Base-by-base conservation (phyloP, 768 basidiomycete species). In the Artomyces pyxidatus region DNA sequence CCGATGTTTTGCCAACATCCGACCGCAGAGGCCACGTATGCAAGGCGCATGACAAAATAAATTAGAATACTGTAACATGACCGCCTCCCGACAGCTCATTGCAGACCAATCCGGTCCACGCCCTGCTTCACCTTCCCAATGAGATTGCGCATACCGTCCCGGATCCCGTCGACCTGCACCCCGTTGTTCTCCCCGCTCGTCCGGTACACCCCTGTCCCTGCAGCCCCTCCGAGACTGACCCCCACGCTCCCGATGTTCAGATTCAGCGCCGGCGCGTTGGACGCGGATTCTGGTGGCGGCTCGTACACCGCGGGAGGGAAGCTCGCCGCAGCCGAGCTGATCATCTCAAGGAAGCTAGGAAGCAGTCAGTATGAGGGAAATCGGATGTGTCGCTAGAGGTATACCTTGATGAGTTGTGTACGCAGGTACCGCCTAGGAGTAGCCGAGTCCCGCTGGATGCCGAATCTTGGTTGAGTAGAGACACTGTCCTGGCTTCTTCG, bases 401-500 rank as follows among this genome's bases (percentile, higher is more conserved):
- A 32, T 67, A 95, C 92, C 84, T 88, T 22, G 83, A 83, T 4
- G 95, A 96, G 61, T 97, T 98, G 64, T 96, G 94, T 11, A 99
- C 77, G 56, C 86, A 94, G 30, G 93, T 97, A 14, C 96, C 95
- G 1, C 95, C 96, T 3, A 99, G 77, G 3, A 99, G 65, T 37
- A 98, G 68, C 28, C 93, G 75, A 17, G 83, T 81, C 1, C 85
- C 86, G 50, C 68, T 71, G n/a, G 75, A 67, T 14, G 71, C 63
- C 14, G 81, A 71, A 56, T 92, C 90, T 62, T 93, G 87, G 62
- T 98, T 99, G 55, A 95, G 73, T 42, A 91, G 68, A 6, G 90
- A 78, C 11, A 98, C 77, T 0, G 86, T 76, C 54, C 90, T 75
- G 0, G 92, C 91, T 66, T 99, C 96, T 64, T 91, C 94, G 59